Conservation (phyloP, 2,329 filamentous ascomycete species). For the Fusarium sp. region DNA sequence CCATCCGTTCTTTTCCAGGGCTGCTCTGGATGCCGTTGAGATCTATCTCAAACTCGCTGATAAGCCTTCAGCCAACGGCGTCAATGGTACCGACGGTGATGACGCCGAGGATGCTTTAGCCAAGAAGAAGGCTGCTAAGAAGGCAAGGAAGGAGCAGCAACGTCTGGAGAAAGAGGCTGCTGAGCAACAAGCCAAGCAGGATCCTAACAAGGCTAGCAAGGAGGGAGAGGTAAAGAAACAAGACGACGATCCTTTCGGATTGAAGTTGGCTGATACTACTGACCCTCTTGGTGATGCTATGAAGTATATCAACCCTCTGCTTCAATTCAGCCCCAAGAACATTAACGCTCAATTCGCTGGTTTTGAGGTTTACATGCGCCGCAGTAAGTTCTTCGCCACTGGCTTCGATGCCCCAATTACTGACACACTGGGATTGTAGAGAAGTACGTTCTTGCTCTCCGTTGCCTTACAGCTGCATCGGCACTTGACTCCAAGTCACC, state of each 20-base stretch:
- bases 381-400: conserved; percentile 69
- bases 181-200: conserved; percentile 81
- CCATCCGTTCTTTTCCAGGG: conserved; percentile 91
- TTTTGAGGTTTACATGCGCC: conserved; percentile 88
- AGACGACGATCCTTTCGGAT: conserved; percentile 87
- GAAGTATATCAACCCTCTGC: conserved; percentile 84
- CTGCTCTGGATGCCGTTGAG: conserved; percentile 82
- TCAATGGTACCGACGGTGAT: conserved; percentile 66
- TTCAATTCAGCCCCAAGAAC: conserved; percentile 84
- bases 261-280: conserved; percentile 81
- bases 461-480: conserved; percentile 81
- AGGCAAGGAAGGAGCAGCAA: conserved; percentile 81
- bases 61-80: conserved; percentile 73
- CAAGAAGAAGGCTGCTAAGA: conserved; percentile 88
- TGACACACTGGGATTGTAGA: conserved; percentile 59
- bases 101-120: conserved; percentile 71
- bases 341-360: conserved; percentile 85
- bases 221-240: conserved; percentile 82
- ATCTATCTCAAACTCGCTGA: conserved; percentile 85
- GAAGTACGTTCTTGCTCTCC: conserved; percentile 88
- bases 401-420: background rate
- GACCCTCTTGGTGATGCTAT: conserved; percentile 87
- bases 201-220: conserved; percentile 79
- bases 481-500: conserved; percentile 76
- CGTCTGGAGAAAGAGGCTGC: conserved; percentile 79